Evolutionary conservation across 75 land plant species (phyloP).

Genomic region (Cunninghamia lanceolata): DNA sequence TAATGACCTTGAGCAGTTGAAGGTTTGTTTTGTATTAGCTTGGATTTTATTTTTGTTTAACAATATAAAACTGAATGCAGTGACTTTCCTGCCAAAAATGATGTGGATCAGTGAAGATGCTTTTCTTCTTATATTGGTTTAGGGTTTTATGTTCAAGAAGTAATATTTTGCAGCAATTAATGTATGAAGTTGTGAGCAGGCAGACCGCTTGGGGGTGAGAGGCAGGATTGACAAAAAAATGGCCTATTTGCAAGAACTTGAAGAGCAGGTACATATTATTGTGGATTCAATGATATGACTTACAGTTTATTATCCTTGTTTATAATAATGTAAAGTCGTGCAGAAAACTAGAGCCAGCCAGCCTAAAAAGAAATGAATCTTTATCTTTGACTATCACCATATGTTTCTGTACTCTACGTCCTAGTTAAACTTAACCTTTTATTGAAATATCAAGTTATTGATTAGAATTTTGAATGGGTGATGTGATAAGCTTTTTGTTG

Average conservation of each 20-base stretch:
- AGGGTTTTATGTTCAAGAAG: background rate
- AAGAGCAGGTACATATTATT: conserved; percentile 70
- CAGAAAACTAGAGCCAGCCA: background rate
- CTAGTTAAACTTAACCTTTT: background rate
- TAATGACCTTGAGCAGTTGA: conserved; percentile 83
- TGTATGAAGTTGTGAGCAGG: conserved; percentile 33
- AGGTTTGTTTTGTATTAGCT: conserved; percentile 43
- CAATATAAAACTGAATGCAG: background rate
- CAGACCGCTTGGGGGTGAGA: conserved; percentile 67
- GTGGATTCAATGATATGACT: background rate
- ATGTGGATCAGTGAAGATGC: background rate
- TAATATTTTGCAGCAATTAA: background rate
- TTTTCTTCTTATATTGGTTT: background rate
- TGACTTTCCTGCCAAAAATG: background rate
- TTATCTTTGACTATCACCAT: background rate
- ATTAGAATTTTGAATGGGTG: background rate
- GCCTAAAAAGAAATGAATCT: background rate
- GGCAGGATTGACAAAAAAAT: conserved; percentile 86
- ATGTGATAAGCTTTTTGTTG: background rate
- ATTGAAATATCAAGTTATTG: background rate
- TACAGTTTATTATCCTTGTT: background rate
- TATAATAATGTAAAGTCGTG: background rate
- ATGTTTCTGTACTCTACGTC: background rate
- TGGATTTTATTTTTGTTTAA: background rate
- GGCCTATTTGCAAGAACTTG: conserved; percentile 82